Evolutionary conservation across 2,329 filamentous ascomycete species (phyloP).

Genomic region (Pestalotiopsis fici): DNA sequence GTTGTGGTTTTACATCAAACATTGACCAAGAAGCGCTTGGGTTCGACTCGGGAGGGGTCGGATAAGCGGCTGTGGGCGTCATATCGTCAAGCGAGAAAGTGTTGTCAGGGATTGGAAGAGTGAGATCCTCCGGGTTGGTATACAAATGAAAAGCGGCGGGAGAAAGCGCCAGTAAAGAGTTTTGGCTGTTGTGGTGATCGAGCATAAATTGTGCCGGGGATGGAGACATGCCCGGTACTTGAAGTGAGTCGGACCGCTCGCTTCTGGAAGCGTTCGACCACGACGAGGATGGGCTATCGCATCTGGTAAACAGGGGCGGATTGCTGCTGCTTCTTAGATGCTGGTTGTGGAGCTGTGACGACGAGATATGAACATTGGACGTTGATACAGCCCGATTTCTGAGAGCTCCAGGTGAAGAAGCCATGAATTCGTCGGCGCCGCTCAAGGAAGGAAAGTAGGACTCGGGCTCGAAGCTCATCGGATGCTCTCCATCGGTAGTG

Average conservation of each 20-base stretch:
- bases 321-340: constrained; percentile 30
- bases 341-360: constrained; percentile 20
- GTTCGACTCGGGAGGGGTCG: constrained; percentile 24
- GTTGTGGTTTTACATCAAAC: background rate
- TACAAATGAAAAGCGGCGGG: constrained; percentile 22
- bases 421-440: constrained; percentile 19
- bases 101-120: constrained; percentile 26
- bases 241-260: constrained; percentile 22
- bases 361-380: constrained; percentile 16
- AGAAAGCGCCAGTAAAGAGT: background rate
- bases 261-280: constrained; percentile 22
- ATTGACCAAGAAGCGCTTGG: background rate
- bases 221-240: constrained; percentile 12
- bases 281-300: constrained; percentile 22
- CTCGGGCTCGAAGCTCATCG: constrained; percentile 24
- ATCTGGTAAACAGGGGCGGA: constrained; percentile 25
- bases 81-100: constrained; percentile 18
- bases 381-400: constrained; percentile 25
- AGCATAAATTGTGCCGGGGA: constrained; percentile 13
- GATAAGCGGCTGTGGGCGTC: constrained; percentile 23
- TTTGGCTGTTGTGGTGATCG: constrained; percentile 11
- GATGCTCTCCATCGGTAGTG: constrained; percentile 23
- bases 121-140: constrained; percentile 24
- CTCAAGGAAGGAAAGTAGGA: constrained; percentile 19
- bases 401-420: constrained; percentile 15